These are phyloP conservation scores for Chlorencoelia australis DNA, from an alignment of 2,329 filamentous ascomycete species.

Conservation along the genomic window DNA sequence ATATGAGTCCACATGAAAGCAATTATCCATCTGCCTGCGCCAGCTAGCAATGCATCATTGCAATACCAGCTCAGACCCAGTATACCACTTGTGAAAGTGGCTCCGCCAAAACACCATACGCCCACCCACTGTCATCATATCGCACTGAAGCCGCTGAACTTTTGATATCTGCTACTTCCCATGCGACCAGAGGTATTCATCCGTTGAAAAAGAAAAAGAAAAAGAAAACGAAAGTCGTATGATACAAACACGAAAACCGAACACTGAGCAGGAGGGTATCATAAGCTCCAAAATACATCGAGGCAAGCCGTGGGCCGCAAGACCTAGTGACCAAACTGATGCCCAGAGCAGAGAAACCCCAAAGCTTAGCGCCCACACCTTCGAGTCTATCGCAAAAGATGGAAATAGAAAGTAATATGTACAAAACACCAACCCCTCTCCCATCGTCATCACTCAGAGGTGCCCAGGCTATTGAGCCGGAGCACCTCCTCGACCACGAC, in stretches of 20 bases:
- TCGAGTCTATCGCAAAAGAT: slow-evolving; percentile 24
- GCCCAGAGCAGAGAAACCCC: slow-evolving; percentile 15
- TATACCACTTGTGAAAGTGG: slow-evolving; percentile 20
- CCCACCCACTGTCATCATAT: slow-evolving; percentile 24
- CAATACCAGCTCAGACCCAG: slow-evolving; percentile 19
- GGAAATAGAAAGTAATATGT: slow-evolving; percentile 24
- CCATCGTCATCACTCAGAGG: slow-evolving; percentile 9
- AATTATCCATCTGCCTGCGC: slow-evolving; percentile 23
- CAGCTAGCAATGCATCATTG: slow-evolving; percentile 23
- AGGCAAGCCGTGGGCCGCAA: slow-evolving; percentile 6
- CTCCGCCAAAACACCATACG: slow-evolving; percentile 20
- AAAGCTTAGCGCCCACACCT: slow-evolving; percentile 10
- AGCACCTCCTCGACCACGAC: slow-evolving; percentile 23
- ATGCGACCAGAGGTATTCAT: slow-evolving; percentile 19
- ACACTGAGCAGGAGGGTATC: slow-evolving; percentile 14
- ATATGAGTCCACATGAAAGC: slow-evolving; percentile 16
- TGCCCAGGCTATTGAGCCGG: slow-evolving; percentile 21
- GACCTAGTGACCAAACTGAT: slow-evolving; percentile 13
- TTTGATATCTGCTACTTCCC: slow-evolving; percentile 24
- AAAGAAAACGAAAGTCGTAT: slow-evolving; percentile 25
- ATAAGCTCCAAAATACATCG: slow-evolving; percentile 13
- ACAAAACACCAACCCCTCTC: slow-evolving; percentile 25
- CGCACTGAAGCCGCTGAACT: slow-evolving; percentile 25
- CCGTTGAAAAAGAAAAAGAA: slow-evolving; percentile 11
- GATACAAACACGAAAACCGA: slow-evolving; percentile 25